Conservation (phyloP, 2,329 filamentous ascomycete species). For the Remersonia thermophila region DNA sequence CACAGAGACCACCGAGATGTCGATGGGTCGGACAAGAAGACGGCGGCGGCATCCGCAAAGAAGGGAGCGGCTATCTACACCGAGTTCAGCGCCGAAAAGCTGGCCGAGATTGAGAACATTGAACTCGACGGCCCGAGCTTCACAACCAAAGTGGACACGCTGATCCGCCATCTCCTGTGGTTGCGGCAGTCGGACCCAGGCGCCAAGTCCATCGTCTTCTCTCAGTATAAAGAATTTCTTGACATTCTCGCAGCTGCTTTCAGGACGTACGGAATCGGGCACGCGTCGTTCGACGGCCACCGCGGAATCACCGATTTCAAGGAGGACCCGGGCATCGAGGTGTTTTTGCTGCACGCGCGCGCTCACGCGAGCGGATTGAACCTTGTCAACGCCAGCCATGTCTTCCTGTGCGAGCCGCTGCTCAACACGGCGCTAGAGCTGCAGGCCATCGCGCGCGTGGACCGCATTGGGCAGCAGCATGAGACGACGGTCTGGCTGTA, state of each 20-base stretch:
- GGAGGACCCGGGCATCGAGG: slow-evolving; percentile 59
- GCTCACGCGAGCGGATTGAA: slow-evolving; percentile 83
- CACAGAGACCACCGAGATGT: slow-evolving; percentile 17
- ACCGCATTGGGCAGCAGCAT: slow-evolving; percentile 81
- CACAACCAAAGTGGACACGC: slow-evolving; percentile 80
- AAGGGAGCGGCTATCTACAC: slow-evolving; percentile 55
- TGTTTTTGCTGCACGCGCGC: slow-evolving; percentile 80
- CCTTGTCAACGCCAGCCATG: slow-evolving; percentile 82
- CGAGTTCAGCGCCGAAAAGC: slow-evolving; percentile 55
- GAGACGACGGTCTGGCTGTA: slow-evolving; percentile 94
- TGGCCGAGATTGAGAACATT: slow-evolving; percentile 72
- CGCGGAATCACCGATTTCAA: slow-evolving; percentile 67
- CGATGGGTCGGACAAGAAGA: slow-evolving; percentile 1
- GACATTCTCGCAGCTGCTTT: slow-evolving; percentile 61
- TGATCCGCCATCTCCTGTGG: slow-evolving; percentile 74
- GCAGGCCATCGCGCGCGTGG: slow-evolving; percentile 88
- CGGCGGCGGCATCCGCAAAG: slow-evolving; percentile 9
- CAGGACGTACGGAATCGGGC: slow-evolving; percentile 57
- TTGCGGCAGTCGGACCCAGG: slow-evolving; percentile 72
- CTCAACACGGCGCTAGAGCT: slow-evolving; percentile 89
- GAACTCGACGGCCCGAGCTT: slow-evolving; percentile 63
- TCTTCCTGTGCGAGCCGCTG: slow-evolving; percentile 87
- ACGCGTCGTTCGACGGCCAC: slow-evolving; percentile 54
- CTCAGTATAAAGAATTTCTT: slow-evolving; percentile 77
- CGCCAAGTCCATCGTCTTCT: slow-evolving; percentile 88